Conservation (phyloP, 371 early-diverging fungal species). For the Nematocida major region DNA sequence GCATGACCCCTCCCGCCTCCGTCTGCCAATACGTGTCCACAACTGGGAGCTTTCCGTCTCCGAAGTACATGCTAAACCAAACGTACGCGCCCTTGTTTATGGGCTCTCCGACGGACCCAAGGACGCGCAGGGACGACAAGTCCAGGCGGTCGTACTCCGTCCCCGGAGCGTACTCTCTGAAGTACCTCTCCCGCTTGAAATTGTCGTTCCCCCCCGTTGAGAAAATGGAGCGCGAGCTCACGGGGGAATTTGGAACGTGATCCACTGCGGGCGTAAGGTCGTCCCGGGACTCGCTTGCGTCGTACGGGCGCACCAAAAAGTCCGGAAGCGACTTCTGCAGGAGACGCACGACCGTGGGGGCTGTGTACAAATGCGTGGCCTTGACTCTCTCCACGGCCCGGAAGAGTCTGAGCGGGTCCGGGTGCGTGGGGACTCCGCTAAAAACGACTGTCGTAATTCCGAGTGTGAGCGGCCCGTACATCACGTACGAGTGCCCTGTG, state of each 20-base stretch:
- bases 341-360: conserved; percentile 90
- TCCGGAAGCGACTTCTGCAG: conserved; percentile 74
- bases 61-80: conserved; percentile 83
- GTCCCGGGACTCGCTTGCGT: conserved; percentile 28
- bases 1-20: conserved; percentile 83
- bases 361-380: conserved; percentile 90
- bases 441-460: conserved; percentile 78
- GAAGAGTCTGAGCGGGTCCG: conserved; percentile 76
- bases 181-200: conserved; percentile 4
- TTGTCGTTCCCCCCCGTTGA: conserved; percentile 1
- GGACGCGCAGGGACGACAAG: conserved; percentile 69
- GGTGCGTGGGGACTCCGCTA: conserved; percentile 77
- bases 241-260: conserved; percentile 39
- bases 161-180: conserved; percentile 16
- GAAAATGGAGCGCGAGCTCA: conserved; percentile 33
- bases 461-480: conserved; percentile 77
- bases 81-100: conserved; percentile 88
- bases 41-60: conserved; percentile 74
- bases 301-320: conserved; percentile 53
- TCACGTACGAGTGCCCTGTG: conserved; percentile 79
- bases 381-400: conserved; percentile 71
- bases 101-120: conserved; percentile 93
- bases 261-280: conserved; percentile 44
- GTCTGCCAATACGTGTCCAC: conserved; percentile 93
- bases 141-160: conserved; percentile 9